phyloP scores from a whole-genome alignment of 257 asterid species.

The Plantago elongata region DNA sequence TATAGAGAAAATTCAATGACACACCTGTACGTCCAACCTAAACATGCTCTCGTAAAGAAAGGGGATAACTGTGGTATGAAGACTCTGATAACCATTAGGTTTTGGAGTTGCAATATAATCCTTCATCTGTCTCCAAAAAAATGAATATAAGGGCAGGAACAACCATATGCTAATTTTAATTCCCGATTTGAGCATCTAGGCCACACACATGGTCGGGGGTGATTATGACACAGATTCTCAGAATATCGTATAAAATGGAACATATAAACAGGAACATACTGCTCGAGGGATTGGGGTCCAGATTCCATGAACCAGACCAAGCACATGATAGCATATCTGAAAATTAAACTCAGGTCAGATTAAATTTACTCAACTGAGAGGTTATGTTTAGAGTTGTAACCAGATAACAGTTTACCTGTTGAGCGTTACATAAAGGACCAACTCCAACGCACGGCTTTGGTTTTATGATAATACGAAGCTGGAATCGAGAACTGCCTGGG shows the following conservation, averaged over 20 bases:
- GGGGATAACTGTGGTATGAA: slow-evolving; percentile 91
- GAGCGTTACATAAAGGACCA: slow-evolving; percentile 84
- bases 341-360: slow-evolving; percentile 22
- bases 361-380: slow-evolving; percentile 3
- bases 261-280: slow-evolving; percentile 40
- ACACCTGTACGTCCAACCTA: slow-evolving; percentile 90
- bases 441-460: slow-evolving; percentile 81
- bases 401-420: slow-evolving; percentile 51
- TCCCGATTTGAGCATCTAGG: too few relatives aligned
- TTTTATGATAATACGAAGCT: slow-evolving; percentile 81
- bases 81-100: slow-evolving; percentile 94
- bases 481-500: slow-evolving; percentile 29
- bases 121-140: slow-evolving; percentile 61
- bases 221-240: too few relatives aligned
- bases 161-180: too few relatives aligned
- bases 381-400: not conserved
- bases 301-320: slow-evolving; percentile 87
- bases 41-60: slow-evolving; percentile 93
- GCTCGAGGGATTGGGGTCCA: slow-evolving; percentile 96
- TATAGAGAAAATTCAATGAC: slow-evolving; percentile 15
- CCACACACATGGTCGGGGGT: too few relatives aligned
- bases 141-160: slow-evolving; percentile 12
- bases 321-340: slow-evolving; percentile 93
- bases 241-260: not conserved
- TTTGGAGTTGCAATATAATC: slow-evolving; percentile 88